phyloP scores from a whole-genome alignment of 2,329 filamentous ascomycete species.

The Fusarium sp. region DNA sequence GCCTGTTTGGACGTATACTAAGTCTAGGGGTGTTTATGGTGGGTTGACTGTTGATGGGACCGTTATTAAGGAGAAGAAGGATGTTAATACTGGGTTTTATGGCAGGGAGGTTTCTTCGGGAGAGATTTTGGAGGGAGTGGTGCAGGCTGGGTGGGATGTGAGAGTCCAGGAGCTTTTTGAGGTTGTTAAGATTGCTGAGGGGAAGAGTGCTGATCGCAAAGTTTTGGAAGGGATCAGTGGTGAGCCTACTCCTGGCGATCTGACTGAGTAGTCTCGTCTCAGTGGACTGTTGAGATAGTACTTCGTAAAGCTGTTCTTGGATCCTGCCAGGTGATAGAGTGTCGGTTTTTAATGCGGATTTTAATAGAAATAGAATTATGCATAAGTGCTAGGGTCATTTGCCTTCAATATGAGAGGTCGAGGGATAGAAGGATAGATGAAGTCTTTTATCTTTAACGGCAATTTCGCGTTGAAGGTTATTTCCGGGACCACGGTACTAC shows the following conservation, averaged over 20 bases:
- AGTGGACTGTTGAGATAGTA: too few species aligned
- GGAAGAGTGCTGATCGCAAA: background rate
- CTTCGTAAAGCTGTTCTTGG: too few species aligned
- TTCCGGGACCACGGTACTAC: too few species aligned
- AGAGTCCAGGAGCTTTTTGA: background rate
- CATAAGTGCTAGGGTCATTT: too few species aligned
- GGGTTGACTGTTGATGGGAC: conserved; percentile 19
- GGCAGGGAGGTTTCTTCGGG: background rate
- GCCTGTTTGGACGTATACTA: conserved; percentile 17
- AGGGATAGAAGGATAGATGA: too few species aligned
- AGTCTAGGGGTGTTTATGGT: conserved; percentile 6
- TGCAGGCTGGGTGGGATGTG: background rate
- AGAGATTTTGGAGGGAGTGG: background rate
- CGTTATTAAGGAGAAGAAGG: background rate
- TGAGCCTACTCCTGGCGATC: rapidly evolving
- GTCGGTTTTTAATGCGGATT: too few species aligned
- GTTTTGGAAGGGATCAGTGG: background rate
- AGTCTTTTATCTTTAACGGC: too few species aligned
- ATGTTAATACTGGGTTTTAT: background rate
- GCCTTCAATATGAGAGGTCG: too few species aligned
- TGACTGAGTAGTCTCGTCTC: background rate
- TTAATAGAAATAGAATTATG: too few species aligned
- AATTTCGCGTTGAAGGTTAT: too few species aligned
- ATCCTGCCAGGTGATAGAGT: too few species aligned
- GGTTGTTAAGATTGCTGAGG: conserved; percentile 5